phyloP scores from a whole-genome alignment of 306 rosid genomes.

The Acmispon strigosus region DNA sequence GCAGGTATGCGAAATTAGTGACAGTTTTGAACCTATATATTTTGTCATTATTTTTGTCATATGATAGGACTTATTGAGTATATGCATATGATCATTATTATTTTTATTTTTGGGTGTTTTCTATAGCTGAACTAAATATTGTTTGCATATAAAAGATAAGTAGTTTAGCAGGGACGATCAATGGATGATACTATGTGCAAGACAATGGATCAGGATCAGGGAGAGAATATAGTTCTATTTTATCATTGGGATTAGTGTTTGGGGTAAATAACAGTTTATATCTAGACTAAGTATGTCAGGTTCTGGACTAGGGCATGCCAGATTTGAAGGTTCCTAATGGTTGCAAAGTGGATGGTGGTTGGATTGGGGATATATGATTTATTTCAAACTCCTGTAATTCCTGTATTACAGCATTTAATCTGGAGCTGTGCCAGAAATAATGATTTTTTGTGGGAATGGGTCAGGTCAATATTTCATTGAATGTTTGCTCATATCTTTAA shows the following conservation, averaged over 20 bases:
- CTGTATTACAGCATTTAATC: not conserved
- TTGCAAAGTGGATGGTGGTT: not conserved
- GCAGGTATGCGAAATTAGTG: conserved; percentile 49
- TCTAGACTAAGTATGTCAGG: not conserved
- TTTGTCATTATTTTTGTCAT: conserved; percentile 15
- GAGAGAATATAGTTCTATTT: not conserved
- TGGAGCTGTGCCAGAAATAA: not conserved
- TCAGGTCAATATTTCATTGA: not conserved
- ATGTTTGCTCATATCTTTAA: not conserved
- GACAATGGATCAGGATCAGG: not conserved
- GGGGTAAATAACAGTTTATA: not conserved
- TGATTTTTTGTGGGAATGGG: not conserved
- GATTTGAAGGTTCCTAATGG: not conserved
- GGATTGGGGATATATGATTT: not conserved
- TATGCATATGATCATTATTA: not conserved
- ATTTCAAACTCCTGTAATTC: not conserved
- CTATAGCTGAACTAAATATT: not conserved
- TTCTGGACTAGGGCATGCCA: not conserved
- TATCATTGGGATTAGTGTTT: not conserved
- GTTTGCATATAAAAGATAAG: not conserved
- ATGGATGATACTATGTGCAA: not conserved
- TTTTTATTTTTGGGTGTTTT: not conserved
- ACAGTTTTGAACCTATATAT: not conserved
- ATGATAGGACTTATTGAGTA: not conserved
- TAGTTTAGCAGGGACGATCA: not conserved